phyloP scores from a whole-genome alignment of 148 eudicot species.

The Chenopodium suecicum region DNA sequence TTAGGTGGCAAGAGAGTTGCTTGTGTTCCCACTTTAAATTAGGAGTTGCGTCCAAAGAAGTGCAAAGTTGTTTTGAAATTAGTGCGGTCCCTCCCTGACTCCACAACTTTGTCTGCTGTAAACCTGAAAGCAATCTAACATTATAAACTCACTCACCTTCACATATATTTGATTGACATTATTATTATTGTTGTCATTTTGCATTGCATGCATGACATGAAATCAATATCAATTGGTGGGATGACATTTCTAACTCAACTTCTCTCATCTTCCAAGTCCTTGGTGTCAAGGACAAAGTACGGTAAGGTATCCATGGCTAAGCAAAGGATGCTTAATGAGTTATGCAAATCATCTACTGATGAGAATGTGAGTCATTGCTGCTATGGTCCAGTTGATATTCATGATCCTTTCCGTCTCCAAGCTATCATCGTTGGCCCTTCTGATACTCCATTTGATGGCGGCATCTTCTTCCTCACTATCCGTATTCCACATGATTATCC shows the following conservation, averaged over 20 bases:
- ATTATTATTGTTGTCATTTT: too few relatives aligned
- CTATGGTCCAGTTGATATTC: constrained; percentile 16
- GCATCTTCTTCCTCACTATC: constrained; percentile 19
- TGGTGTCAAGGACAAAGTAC: too few relatives aligned
- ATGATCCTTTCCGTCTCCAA: constrained; percentile 11
- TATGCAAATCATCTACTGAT: neutral
- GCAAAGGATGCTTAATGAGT: constrained; percentile 8
- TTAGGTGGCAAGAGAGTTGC: constrained; percentile 1
- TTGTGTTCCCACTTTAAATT: neutral
- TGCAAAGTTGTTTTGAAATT: constrained; percentile 3
- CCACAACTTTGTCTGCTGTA: constrained; percentile 5
- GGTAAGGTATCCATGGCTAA: neutral
- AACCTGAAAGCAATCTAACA: neutral
- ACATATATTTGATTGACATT: too few relatives aligned
- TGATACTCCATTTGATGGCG: constrained; percentile 26
- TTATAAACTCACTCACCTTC: neutral
- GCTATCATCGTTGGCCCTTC: constrained; percentile 23
- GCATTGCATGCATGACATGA: too few relatives aligned
- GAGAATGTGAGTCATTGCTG: neutral
- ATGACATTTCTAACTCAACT: constrained; percentile 12
- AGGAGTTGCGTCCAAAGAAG: constrained; percentile 15
- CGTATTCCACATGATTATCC: constrained; percentile 21
- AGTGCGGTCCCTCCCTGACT: constrained; percentile 12
- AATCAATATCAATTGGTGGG: neutral
- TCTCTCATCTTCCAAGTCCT: neutral